A percentile compares a stretch with the other conserved stretches of the same genome.
phyloP scores from a whole-genome alignment of 2,329 filamentous ascomycete species.

The Ploettnerulaceae sp. region DNA sequence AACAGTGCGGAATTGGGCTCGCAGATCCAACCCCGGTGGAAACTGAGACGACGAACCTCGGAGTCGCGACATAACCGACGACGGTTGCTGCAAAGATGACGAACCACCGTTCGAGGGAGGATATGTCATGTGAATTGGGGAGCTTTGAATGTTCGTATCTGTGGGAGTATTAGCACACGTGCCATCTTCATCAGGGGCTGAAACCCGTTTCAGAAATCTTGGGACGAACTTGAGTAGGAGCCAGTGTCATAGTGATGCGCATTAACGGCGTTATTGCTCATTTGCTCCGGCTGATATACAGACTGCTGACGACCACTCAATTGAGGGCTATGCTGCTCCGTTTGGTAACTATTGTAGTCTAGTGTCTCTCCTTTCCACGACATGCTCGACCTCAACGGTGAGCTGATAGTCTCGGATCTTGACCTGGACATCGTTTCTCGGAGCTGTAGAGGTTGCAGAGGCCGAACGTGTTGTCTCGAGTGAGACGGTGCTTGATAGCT shows the following conservation, averaged over 20 bases:
- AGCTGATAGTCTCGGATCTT: conserved; percentile 54
- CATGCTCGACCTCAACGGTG: conserved; percentile 55
- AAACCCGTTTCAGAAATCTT: conserved; percentile 15
- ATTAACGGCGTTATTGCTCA: conserved; percentile 39
- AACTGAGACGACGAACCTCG: conserved; percentile 46
- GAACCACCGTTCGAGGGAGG: conserved; percentile 36
- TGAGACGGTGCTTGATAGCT: conserved; percentile 44
- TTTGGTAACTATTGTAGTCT: conserved; percentile 50
- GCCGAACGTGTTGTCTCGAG: conserved; percentile 43
- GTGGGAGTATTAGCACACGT: conserved; percentile 22
- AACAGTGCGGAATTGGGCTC: conserved; percentile 42
- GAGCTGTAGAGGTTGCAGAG: conserved; percentile 54
- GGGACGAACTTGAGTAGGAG: conserved; percentile 45
- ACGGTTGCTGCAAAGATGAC: conserved; percentile 40
- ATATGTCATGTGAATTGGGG: conserved; percentile 48
- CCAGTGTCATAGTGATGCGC: conserved; percentile 47
- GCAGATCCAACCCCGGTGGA: conserved; percentile 42
- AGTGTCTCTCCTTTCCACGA: conserved; percentile 58
- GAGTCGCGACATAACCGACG: conserved; percentile 42
- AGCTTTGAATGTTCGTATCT: conserved; percentile 44
- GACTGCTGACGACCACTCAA: conserved; percentile 45
- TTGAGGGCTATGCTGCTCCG: conserved; percentile 42
- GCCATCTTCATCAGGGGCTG: conserved; percentile 24
- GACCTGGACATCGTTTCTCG: conserved; percentile 53
- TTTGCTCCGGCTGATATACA: conserved; percentile 47